Base-by-base conservation (phyloP, 2,329 filamentous ascomycete genomes). In the Incumbomyces delicatus region DNA sequence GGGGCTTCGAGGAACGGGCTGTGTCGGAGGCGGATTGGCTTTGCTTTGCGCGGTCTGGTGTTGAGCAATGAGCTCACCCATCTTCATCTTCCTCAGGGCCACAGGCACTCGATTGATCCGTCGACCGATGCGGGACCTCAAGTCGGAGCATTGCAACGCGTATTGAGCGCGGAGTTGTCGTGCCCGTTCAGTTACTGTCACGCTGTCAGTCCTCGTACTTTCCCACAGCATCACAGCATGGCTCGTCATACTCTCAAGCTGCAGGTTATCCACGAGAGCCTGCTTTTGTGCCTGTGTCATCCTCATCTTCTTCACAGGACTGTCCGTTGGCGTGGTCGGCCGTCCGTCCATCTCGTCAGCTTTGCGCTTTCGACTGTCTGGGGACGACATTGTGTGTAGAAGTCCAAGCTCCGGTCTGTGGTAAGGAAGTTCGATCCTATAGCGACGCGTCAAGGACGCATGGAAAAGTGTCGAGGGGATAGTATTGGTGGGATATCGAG, bases 101-200 rank as follows among this genome's bases (percentile, higher is more conserved):
- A 80, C 77, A 6, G 92, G 92, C 44, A 96, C 92, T 45, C 92
- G 82, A 62, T 95, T 95, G 63, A 96, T 77, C 66, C 92, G 85
- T 68, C 94, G 85, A 65, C 95, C 89, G 44, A 98, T 83, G 51
- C 90, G 83, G 50, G 87, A 82, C 51, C 85, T 79, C 33, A 96
- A 75, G 52, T 85, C 85, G 63, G 90, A 85, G 17, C 88, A 85
- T 65, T 95, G 89, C 8, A 94, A 76, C 49, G 84, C 83, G 69
- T 94, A 95, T 63, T 94, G 88, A 6, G 89, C 84, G 58, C 89
- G 80, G 51, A 96, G 73, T 64, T 90, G 88, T 57, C 90, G 80
- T 51, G 87, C 86, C 62, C 89, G 80, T 67, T 94, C 85, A 14
- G 86, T 88, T 55, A 95, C 88, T 95, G 56, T n/a, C 17, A n/a